Evolutionary conservation across 23 red algal species (phyloP), one percentile per base, ranked within the genome.

Genomic region (Gracilaria caudata): DNA sequence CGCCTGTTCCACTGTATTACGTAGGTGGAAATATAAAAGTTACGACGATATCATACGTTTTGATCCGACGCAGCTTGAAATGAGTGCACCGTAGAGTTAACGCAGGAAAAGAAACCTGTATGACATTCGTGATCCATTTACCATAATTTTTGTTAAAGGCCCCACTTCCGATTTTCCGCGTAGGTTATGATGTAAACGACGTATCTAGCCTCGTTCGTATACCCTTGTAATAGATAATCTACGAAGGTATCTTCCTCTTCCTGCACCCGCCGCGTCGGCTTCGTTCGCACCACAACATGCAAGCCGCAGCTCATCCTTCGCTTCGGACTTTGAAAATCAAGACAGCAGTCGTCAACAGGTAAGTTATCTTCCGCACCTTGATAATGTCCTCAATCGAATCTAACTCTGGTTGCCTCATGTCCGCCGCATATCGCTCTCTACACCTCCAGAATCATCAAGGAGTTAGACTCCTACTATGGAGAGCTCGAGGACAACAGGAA

Each of bases 281-380:
- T 30, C 57, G 26, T 61, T 7, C 4, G 7, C 16, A 25, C 23
- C n/a, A 30, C 30, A 47, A 33, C n/a, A 75, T 75, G 70, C 0
- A 32, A 26, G 47, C 70, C 16, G 43, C n/a, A 47, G 34, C 39
- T 7, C 39, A 75, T 0, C n/a, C 70, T 3, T 49, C 70, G 0
- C 41, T 86, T 30, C 41, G 68, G 38, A 73, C 46, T 56, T 45
- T 86, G 41, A 86, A 86, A 64, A 86, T 86, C 46, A 86, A 86
- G 68, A 86, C 82, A 2, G 82, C 56, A 60, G 64, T 76, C 82
- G 82, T 86, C 16, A 14, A 60, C 24, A 86, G 82, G 82, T 86
- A 86, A 32, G 65, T 3, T 28, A 41, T 34, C 49, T n/a, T 19
- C 71, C 24, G 64, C 19, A 53, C 49, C 13, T 17, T 17, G 1